phyloP scores from a whole-genome alignment of 176 grass and related monocot genomes.

The Ensete glaucum region DNA sequence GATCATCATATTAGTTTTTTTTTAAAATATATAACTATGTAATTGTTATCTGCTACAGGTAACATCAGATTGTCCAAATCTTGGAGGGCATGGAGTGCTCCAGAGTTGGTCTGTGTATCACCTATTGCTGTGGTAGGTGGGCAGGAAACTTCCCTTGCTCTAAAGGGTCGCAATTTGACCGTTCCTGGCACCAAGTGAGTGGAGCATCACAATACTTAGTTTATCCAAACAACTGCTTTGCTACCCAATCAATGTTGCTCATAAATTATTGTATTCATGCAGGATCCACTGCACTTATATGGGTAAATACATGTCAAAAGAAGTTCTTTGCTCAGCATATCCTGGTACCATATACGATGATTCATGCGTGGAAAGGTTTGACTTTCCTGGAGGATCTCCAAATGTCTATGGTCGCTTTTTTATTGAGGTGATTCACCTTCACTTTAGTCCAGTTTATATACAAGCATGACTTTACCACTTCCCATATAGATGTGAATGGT shows the following conservation, averaged over 20 bases:
- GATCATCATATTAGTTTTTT: no score
- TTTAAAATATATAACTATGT: not conserved
- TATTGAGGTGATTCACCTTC: conserved; percentile 51
- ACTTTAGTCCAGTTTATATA: not conserved
- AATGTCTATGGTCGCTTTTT: conserved; percentile 62
- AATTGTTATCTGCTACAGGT: conserved; percentile 37
- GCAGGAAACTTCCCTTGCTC: conserved; percentile 51
- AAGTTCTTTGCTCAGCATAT: conserved; percentile 80
- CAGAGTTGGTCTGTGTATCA: conserved; percentile 81
- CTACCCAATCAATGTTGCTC: not conserved
- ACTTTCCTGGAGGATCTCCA: conserved; percentile 62
- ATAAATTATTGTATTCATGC: not conserved
- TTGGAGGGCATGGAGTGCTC: conserved; percentile 94
- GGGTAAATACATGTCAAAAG: conserved; percentile 93
- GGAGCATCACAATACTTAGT: not conserved
- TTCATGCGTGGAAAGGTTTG: conserved; percentile 88
- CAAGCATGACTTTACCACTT: not conserved
- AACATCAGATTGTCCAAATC: conserved; percentile 59
- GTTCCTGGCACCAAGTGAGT: conserved; percentile 96
- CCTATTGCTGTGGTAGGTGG: conserved; percentile 92
- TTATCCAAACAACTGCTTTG: not conserved
- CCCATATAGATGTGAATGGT: not conserved
- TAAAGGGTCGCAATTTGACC: conserved; percentile 85
- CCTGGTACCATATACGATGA: conserved; percentile 97
- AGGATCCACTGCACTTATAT: conserved; percentile 86